Evolutionary conservation across 345 rosid genomes (phyloP), one percentile per base, ranked within the genome.

Genomic region (Conringia planisiliqua): DNA sequence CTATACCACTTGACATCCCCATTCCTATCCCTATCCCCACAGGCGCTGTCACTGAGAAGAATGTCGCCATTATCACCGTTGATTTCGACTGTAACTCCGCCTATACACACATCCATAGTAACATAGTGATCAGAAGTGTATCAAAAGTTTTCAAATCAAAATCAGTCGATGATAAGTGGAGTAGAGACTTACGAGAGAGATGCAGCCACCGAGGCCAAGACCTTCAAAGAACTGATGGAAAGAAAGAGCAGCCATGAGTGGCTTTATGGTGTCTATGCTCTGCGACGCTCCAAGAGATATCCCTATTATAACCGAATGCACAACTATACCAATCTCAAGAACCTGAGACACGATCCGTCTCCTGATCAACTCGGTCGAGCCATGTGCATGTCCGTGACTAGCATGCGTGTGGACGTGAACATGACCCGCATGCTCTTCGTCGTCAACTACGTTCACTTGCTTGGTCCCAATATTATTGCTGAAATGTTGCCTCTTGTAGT

Each of bases 191-290:
- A 87, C 91, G 76, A 86, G 85, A 26, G 88, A 75, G 71, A 88
- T 84, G 86, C 97, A 90, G 62, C 94, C 90, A 29, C 94, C 94
- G 4, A 88, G 94, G 32, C 94, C 94, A 84, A 86, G 84, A 30
- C 94, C 94, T 70, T 90, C 97, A 39, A 88, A 90, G 62, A 88
- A 87, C 72, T 90, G 96, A 66, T 90, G 93, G 71, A 90, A 90
- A 42, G 88, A 84, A 47, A 88, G 71, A 22, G 96, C 96, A 24
- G 77, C 86, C 54, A 90, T 51, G 30, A 88, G 85, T 56, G 93
- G 93, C 82, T 71, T 84, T 79, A 90, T 80, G 7, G 89, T 87
- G 6, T 81, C 81, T 14, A 78, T 42, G n/a, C 79, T 79, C 39
- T 70, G 66, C 4, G 91, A 84, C 35, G 90, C 86, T 35, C 96